These are phyloP conservation scores for Phytophthora rubi DNA, from an alignment of 352 stramenopile genomes.

Conservation along the genomic window DNA sequence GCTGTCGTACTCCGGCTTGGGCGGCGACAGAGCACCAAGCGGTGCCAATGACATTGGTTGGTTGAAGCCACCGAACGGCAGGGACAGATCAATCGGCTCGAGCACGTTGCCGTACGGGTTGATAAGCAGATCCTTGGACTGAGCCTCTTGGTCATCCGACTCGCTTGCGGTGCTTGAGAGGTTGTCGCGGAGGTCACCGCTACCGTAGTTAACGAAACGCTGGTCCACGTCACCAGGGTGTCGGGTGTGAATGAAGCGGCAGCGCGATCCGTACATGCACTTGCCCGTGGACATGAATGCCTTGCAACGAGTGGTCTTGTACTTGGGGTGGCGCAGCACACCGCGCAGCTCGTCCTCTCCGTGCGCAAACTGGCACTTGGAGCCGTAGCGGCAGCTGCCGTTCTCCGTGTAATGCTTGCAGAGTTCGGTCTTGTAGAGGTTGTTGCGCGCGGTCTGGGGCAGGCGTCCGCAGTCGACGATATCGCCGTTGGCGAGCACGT, in stretches of 20 bases:
- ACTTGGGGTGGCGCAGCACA: constrained; percentile 90
- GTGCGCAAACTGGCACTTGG: constrained; percentile 92
- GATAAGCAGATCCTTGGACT: constrained; percentile 60
- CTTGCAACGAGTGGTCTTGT: constrained; percentile 93
- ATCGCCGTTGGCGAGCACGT: constrained; percentile 87
- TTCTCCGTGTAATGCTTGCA: constrained; percentile 91
- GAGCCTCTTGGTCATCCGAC: constrained; percentile 64
- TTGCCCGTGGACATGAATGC: constrained; percentile 84
- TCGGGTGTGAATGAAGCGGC: constrained; percentile 85
- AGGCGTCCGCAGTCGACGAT: constrained; percentile 85
- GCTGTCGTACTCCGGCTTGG: constrained; percentile 44
- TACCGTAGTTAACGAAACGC: constrained; percentile 40
- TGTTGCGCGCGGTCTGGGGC: constrained; percentile 82
- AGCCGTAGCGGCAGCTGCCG: constrained; percentile 86
- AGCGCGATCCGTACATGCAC: constrained; percentile 90
- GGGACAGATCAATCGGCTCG: constrained; percentile 66
- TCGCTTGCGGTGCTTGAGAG: constrained; percentile 71
- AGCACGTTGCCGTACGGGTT: constrained; percentile 72
- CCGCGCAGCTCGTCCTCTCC: constrained; percentile 84
- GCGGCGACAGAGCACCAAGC: constrained; percentile 37
- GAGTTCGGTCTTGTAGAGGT: constrained; percentile 93
- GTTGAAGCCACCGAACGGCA: constrained; percentile 68
- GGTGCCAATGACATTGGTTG: constrained; percentile 63
- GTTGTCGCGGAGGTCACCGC: constrained; percentile 49
- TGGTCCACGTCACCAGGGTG: constrained; percentile 45